These are phyloP conservation scores for Pseudonitzschia multiseries DNA, from an alignment of 108 stramenopile genomes.

Conservation along the genomic window DNA sequence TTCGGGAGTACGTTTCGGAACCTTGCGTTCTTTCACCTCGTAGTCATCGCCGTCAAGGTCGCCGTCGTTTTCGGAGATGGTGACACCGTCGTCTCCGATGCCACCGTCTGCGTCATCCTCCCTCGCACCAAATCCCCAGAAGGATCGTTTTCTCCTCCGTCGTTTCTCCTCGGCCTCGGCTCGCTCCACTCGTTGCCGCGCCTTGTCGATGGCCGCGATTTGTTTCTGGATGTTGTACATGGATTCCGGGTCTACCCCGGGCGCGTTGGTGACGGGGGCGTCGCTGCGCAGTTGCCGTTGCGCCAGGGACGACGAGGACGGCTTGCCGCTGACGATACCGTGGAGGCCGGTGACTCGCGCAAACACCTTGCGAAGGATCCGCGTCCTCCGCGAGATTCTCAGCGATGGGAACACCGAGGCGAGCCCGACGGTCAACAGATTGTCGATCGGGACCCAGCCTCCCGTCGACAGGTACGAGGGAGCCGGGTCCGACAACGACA, in stretches of 20 bases:
- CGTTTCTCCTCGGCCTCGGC: conserved; percentile 6
- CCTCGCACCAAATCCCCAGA: conserved; percentile 7
- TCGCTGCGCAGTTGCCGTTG: too few relatives aligned
- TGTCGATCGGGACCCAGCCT: conserved; percentile 29
- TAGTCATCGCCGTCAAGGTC: neutral
- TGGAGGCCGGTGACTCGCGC: conserved; percentile 76
- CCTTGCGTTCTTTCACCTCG: conserved; percentile 15
- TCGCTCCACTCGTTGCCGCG: conserved; percentile 25
- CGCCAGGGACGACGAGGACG: neutral
- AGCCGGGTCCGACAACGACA: neutral
- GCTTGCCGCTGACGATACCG: conserved; percentile 83
- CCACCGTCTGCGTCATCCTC: neutral
- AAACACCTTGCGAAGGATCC: conserved; percentile 62
- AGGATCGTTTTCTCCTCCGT: conserved; percentile 14
- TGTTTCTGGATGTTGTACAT: conserved; percentile 22
- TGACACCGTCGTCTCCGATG: neutral
- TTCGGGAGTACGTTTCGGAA: conserved; percentile 17
- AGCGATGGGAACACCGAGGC: conserved; percentile 14
- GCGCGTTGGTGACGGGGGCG: neutral
- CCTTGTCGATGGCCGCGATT: conserved; percentile 47
- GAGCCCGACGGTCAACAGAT: conserved; percentile 29
- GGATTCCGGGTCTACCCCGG: neutral
- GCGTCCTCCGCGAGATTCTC: conserved; percentile 32
- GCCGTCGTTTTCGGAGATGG: neutral
- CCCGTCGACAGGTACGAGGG: conserved; percentile 20